Evolutionary conservation across 768 basidiomycete genomes (phyloP).

Genomic region (Terana coerulea): DNA sequence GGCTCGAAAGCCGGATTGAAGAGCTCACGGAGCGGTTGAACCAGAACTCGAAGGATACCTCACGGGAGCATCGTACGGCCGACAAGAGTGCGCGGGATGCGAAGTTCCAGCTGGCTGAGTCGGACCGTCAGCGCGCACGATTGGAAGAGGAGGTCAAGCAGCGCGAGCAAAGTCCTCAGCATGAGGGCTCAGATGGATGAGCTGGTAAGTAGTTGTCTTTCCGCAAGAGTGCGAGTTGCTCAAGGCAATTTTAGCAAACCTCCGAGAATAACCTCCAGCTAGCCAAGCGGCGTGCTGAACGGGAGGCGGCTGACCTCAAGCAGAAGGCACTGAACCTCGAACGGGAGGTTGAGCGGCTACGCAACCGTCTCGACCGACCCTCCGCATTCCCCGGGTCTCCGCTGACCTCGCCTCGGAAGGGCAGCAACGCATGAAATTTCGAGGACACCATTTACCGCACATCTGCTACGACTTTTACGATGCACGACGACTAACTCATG

Average conservation of each 20-base stretch:
- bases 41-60: slow-evolving; percentile 45
- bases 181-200: slow-evolving; percentile 59
- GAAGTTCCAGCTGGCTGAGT: slow-evolving; percentile 53
- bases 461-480: slow-evolving; percentile 1
- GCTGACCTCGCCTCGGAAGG: slow-evolving; percentile 33
- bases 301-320: slow-evolving; percentile 71
- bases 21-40: slow-evolving; percentile 62
- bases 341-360: slow-evolving; percentile 64
- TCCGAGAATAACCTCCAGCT: slow-evolving; percentile 63
- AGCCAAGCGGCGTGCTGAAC: slow-evolving; percentile 71
- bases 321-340: slow-evolving; percentile 64
- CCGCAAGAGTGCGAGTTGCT: not conserved
- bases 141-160: slow-evolving; percentile 63
- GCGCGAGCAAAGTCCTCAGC: slow-evolving; percentile 54
- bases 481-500: not conserved
- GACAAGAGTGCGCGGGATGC: slow-evolving; percentile 50
- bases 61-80: slow-evolving; percentile 34
- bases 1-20: slow-evolving; percentile 67
- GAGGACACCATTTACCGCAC: not conserved
- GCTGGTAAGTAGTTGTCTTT: slow-evolving; percentile 42
- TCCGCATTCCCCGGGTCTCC: slow-evolving; percentile 31
- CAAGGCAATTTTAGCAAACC: slow-evolving; percentile 50
- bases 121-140: slow-evolving; percentile 55
- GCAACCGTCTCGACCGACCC: slow-evolving; percentile 61
- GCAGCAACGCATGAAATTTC: not conserved